Evolutionary conservation across 2,329 filamentous ascomycete species (phyloP).

Genomic region (Aspergillus tanneri): DNA sequence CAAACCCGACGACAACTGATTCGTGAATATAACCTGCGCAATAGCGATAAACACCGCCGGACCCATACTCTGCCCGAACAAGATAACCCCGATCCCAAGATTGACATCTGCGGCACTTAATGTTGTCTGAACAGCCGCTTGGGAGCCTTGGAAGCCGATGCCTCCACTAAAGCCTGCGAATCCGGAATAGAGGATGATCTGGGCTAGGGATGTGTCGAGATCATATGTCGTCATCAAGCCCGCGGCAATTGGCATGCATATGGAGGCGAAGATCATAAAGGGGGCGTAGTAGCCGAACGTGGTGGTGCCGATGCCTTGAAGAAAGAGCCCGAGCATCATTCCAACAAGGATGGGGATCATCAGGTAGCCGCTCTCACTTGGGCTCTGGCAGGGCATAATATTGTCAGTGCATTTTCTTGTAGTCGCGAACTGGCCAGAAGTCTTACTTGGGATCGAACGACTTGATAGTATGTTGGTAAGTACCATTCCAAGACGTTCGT

Average conservation of each 20-base stretch:
- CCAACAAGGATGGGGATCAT: slow-evolving; percentile 29
- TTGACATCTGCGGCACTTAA: slow-evolving; percentile 27
- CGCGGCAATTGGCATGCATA: slow-evolving; percentile 34
- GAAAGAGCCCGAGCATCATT: slow-evolving; percentile 22
- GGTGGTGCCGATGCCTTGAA: slow-evolving; percentile 23
- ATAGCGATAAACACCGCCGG: slow-evolving; percentile 53
- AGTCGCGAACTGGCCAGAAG: slow-evolving; percentile 4
- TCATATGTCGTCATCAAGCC: slow-evolving; percentile 36
- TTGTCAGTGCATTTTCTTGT: slow-evolving; percentile 2
- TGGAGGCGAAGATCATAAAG: slow-evolving; percentile 34
- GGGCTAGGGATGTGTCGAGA: slow-evolving; percentile 19
- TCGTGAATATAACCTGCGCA: slow-evolving; percentile 54
- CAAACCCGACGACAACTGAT: slow-evolving; percentile 40
- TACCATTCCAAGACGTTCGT: slow-evolving; percentile 29
- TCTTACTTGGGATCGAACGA: slow-evolving; percentile 24
- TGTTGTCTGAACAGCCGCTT: slow-evolving; percentile 32
- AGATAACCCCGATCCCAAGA: slow-evolving; percentile 30
- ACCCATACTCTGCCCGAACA: slow-evolving; percentile 42
- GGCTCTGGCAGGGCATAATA: slow-evolving; percentile 3
- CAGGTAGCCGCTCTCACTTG: slow-evolving; percentile 27
- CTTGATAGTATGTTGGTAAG: slow-evolving; percentile 39
- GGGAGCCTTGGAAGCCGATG: slow-evolving; percentile 33
- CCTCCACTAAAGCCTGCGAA: slow-evolving; percentile 32
- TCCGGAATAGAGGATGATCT: slow-evolving; percentile 29
- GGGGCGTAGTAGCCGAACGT: slow-evolving; percentile 36